Percentiles rank a stretch among this genome's conserved stretches.
Evolutionary conservation across 2,329 filamentous ascomycete species (phyloP).

Genomic region (Aspergillus sergii): DNA sequence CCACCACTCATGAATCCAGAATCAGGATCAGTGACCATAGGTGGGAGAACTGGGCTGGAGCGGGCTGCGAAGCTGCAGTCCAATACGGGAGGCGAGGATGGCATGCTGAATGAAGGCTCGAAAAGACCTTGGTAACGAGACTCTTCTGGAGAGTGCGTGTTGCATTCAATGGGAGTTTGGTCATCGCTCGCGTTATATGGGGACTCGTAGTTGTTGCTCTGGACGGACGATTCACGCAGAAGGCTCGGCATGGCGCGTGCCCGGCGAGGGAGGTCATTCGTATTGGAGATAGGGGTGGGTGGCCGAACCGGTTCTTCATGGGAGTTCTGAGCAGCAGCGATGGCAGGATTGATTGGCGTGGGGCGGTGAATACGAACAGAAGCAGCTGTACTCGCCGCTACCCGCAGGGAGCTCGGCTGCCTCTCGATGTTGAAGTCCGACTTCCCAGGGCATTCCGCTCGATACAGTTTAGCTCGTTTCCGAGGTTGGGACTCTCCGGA

Average conservation of each 20-base stretch:
- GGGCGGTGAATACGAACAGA: slow-evolving; percentile 85
- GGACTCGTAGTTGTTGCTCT: slow-evolving; percentile 44
- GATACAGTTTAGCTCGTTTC: slow-evolving; percentile 79
- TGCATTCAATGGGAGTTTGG: slow-evolving; percentile 45
- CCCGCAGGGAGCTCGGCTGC: slow-evolving; percentile 76
- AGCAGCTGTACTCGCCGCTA: slow-evolving; percentile 87
- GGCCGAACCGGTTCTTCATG: slow-evolving; percentile 50
- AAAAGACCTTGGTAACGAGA: slow-evolving; percentile 53
- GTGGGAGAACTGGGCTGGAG: slow-evolving; percentile 77
- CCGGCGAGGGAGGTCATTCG: slow-evolving; percentile 34
- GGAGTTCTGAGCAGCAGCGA: slow-evolving; percentile 32
- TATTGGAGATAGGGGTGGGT: slow-evolving; percentile 47
- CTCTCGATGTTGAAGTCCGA: slow-evolving; percentile 68
- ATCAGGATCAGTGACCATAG: slow-evolving; percentile 61
- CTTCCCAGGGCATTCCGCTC: slow-evolving; percentile 71
- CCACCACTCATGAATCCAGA: slow-evolving; percentile 86
- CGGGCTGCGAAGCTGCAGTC: slow-evolving; percentile 64
- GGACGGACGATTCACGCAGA: slow-evolving; percentile 64
- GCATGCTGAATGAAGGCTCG: slow-evolving; percentile 77
- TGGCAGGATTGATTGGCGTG: slow-evolving; percentile 51
- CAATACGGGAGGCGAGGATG: slow-evolving; percentile 85
- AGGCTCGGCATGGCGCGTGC: slow-evolving; percentile 51
- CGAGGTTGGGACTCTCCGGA: slow-evolving; percentile 61
- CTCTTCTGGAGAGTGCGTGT: slow-evolving; percentile 53
- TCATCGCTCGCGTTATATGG: slow-evolving; percentile 45